Evolutionary conservation across 805 yeast species (phyloP).

Genomic region (Yarrowia keelungensis): DNA sequence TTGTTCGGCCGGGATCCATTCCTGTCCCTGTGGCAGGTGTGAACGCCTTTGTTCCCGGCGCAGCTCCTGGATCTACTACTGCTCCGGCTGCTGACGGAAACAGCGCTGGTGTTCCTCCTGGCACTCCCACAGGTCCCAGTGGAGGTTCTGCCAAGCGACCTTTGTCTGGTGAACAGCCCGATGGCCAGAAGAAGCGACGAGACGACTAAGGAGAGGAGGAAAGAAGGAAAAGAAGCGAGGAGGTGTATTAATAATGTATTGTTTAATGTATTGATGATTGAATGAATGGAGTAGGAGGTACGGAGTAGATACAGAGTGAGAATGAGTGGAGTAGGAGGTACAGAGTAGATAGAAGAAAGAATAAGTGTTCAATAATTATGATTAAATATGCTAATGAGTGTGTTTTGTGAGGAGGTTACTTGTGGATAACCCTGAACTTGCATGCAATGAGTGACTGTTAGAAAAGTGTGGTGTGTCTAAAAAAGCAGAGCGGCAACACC

Average conservation of each 20-base stretch:
- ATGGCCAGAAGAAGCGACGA: constrained; percentile 41
- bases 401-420: too few relatives aligned
- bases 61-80: constrained; percentile 5
- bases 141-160: constrained; percentile 40
- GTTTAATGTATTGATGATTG: constrained; percentile 23
- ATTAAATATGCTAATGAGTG: constrained; percentile 2
- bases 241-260: constrained; percentile 34
- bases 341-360: too few relatives aligned
- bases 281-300: background rate
- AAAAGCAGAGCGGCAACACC: constrained; percentile 9
- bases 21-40: constrained; percentile 4
- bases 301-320: too few relatives aligned
- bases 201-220: constrained; percentile 31
- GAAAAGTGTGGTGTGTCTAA: background rate
- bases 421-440: too few relatives aligned
- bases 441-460: constrained; percentile 4
- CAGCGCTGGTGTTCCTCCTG: constrained; percentile 11
- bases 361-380: background rate
- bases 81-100: constrained; percentile 2
- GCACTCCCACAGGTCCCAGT: constrained; percentile 27
- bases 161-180: constrained; percentile 32
- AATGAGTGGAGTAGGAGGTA: background rate
- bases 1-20: constrained; percentile 12
- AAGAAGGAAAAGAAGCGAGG: background rate
- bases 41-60: constrained; percentile 21